Percentiles rank a stretch among this genome's conserved stretches.
Evolutionary conservation across 257 asterid species (phyloP).

Genomic region (Fraxinus americana): DNA sequence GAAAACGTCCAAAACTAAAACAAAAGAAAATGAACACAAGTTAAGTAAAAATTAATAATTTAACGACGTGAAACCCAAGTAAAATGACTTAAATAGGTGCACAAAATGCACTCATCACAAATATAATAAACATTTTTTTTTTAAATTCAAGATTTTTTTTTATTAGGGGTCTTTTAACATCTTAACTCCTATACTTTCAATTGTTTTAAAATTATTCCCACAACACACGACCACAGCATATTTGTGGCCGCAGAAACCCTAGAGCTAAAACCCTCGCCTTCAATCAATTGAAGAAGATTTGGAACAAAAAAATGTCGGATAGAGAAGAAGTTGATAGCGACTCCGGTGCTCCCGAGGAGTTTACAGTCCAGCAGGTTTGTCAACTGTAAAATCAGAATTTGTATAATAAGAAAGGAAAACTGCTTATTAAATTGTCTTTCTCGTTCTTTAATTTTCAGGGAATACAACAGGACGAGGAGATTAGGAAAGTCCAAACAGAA

Average conservation of each 20-base stretch:
- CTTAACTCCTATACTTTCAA: no score
- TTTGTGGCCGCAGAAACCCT: constrained; percentile 18
- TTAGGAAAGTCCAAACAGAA: constrained; percentile 56
- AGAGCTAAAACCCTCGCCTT: constrained; percentile 32
- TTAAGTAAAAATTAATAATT: no score
- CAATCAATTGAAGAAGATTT: not conserved
- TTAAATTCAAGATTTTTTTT: no score
- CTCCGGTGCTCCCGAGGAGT: constrained; percentile 88
- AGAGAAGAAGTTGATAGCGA: constrained; percentile 55
- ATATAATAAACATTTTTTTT: no score
- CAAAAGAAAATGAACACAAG: no score
- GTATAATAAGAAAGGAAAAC: not conserved
- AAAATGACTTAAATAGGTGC: no score
- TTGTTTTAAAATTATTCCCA: no score
- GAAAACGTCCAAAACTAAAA: no score
- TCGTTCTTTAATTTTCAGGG: constrained; percentile 45
- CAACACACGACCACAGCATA: not conserved
- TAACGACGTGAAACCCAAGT: no score
- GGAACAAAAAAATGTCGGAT: constrained; percentile 42
- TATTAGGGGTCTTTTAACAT: no score
- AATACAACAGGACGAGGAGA: constrained; percentile 58
- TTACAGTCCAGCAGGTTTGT: constrained; percentile 63
- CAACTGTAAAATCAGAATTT: not conserved
- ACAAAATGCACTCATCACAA: no score
- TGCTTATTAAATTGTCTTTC: not conserved